These are phyloP conservation scores for Botryotinia globosa DNA, from an alignment of 2,329 filamentous ascomycete species.

Conservation along the genomic window DNA sequence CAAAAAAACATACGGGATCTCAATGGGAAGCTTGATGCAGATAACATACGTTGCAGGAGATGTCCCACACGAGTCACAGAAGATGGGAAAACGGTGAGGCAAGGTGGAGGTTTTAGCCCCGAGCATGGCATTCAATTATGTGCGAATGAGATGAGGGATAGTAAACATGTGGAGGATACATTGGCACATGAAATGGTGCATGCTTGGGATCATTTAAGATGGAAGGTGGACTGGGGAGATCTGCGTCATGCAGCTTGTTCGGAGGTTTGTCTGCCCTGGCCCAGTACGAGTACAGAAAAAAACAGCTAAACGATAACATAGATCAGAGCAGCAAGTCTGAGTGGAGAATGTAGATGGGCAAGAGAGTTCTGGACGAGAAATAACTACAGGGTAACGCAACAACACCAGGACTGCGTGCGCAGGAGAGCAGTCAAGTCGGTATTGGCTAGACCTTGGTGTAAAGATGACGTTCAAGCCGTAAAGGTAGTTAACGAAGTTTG, in stretches of 20 bases:
- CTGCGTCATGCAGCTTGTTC: constrained; percentile 89
- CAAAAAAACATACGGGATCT: constrained; percentile 75
- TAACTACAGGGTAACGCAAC: constrained; percentile 86
- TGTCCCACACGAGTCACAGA: constrained; percentile 60
- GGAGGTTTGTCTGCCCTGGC: constrained; percentile 58
- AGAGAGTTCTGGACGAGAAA: constrained; percentile 80
- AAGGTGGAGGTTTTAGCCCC: constrained; percentile 80
- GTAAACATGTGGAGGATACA: constrained; percentile 85
- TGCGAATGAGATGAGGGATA: constrained; percentile 81
- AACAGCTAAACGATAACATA: constrained; percentile 41
- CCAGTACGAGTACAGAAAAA: neutral
- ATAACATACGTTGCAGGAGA: constrained; percentile 78
- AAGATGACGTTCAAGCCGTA: constrained; percentile 80
- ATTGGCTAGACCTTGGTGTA: constrained; percentile 72
- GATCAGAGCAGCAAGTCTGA: constrained; percentile 91
- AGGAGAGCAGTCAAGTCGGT: constrained; percentile 77
- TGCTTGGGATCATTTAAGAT: constrained; percentile 88
- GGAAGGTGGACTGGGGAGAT: constrained; percentile 81
- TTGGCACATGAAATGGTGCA: constrained; percentile 98
- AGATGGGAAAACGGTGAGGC: constrained; percentile 53
- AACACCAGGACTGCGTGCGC: constrained; percentile 90
- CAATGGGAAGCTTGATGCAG: constrained; percentile 68
- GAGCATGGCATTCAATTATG: constrained; percentile 87
- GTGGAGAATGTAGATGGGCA: constrained; percentile 88
- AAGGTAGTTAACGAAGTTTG: constrained; percentile 96